These are phyloP conservation scores for Gossypium herbaceum DNA, from an alignment of 345 rosid genomes.

Conservation along the genomic window DNA sequence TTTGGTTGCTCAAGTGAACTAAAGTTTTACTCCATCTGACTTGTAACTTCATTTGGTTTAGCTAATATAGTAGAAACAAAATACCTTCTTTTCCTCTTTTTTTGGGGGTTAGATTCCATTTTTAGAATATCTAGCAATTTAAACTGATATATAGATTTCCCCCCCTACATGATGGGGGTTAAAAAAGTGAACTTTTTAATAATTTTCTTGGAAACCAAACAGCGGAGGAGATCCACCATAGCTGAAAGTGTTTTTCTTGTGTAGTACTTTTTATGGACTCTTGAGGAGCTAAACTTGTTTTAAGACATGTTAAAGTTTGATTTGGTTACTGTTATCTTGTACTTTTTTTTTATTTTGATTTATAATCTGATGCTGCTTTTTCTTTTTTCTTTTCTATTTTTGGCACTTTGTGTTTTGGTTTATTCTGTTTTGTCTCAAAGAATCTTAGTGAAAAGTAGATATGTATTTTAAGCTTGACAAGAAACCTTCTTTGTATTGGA, in stretches of 20 bases:
- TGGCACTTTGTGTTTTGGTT: constrained; percentile 68
- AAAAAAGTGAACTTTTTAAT: not conserved
- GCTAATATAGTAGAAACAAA: not conserved
- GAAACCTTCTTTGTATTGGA: constrained; percentile 28
- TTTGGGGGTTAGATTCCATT: constrained; percentile 5
- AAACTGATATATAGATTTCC: not conserved
- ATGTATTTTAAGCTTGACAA: constrained; percentile 33
- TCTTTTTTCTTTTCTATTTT: constrained; percentile 31
- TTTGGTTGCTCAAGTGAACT: not conserved
- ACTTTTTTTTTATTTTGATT: constrained; percentile 8
- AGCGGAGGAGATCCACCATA: constrained; percentile 3
- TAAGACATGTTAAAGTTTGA: constrained; percentile 17
- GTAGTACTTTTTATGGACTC: not conserved
- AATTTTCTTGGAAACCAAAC: constrained; percentile 26
- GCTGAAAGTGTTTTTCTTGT: constrained; percentile 7
- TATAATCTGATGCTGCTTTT: constrained; percentile 14
- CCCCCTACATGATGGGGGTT: not conserved
- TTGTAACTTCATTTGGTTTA: constrained; percentile 6
- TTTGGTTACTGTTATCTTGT: constrained; percentile 21
- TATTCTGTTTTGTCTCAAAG: constrained; percentile 57
- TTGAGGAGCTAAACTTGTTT: constrained; percentile 5
- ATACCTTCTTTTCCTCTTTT: not conserved
- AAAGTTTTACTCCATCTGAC: constrained; percentile 1
- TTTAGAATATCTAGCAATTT: not conserved
- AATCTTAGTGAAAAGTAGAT: constrained; percentile 44